Evolutionary conservation across 2,329 filamentous ascomycete genomes (phyloP).

Genomic region (Aureobasidium sp.): DNA sequence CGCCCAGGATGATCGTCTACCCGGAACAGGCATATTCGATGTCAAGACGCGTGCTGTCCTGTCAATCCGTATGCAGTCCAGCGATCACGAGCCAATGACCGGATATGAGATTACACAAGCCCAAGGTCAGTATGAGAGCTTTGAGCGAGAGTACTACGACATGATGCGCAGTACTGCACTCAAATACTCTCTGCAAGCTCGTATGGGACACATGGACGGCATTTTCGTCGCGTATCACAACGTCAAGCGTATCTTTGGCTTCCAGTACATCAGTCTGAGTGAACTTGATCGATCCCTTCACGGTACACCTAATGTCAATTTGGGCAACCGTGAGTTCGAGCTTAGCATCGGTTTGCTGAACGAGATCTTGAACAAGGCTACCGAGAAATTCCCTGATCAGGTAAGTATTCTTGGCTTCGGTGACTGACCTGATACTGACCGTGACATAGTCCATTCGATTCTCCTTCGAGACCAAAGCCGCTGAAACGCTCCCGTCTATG

Average conservation of each 20-base stretch:
- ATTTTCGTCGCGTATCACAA: constrained; percentile 98
- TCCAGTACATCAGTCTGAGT: constrained; percentile 78
- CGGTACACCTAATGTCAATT: constrained; percentile 53
- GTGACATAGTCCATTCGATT: constrained; percentile 56
- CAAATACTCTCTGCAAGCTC: constrained; percentile 93
- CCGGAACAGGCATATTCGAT: constrained; percentile 90
- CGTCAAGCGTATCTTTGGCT: constrained; percentile 88
- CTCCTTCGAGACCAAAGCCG: constrained; percentile 60
- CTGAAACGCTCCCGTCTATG: constrained; percentile 48
- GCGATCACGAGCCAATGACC: constrained; percentile 60
- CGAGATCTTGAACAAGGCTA: constrained; percentile 66
- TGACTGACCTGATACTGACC: constrained; percentile 12
- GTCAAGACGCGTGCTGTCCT: constrained; percentile 90
- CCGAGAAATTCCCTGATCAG: constrained; percentile 61
- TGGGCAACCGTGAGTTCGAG: constrained; percentile 82
- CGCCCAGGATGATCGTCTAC: constrained; percentile 74
- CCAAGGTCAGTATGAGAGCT: constrained; percentile 78
- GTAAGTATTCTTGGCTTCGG: constrained; percentile 24
- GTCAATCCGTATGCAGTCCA: constrained; percentile 79
- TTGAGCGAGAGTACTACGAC: constrained; percentile 90
- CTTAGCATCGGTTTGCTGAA: constrained; percentile 72
- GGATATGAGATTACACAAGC: constrained; percentile 78
- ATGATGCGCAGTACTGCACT: constrained; percentile 92
- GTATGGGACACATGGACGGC: constrained; percentile 96
- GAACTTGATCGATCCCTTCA: constrained; percentile 94